These are phyloP conservation scores for Phytopythium litorale DNA, from an alignment of 352 stramenopile genomes.

Conservation along the genomic window DNA sequence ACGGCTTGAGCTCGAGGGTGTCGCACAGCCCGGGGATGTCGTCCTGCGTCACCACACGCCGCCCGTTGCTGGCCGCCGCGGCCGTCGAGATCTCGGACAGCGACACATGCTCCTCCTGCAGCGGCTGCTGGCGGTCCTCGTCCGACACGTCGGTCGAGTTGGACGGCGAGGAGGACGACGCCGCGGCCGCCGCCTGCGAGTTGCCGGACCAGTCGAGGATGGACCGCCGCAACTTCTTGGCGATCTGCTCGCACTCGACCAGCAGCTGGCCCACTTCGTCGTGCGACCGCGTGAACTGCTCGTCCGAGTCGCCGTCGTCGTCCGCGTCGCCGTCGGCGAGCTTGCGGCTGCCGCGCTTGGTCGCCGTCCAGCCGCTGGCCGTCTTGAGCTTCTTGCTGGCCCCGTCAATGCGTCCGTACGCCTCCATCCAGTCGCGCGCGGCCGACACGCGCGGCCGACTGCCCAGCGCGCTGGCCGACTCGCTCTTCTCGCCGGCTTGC, in stretches of 20 bases:
- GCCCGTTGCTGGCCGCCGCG: constrained; percentile 13
- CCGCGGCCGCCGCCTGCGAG: constrained; percentile 19
- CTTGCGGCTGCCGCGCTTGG: constrained; percentile 7
- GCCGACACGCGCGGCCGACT: constrained; percentile 14
- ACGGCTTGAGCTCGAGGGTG: constrained; percentile 73
- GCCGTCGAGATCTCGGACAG: constrained; percentile 38
- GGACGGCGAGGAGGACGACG: constrained; percentile 9
- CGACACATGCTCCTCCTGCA: constrained; percentile 49
- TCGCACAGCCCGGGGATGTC: constrained; percentile 74
- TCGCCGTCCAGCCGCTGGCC: constrained; percentile 12
- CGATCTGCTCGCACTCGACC: constrained; percentile 59
- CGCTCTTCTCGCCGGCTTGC: background rate
- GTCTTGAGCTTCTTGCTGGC: constrained; percentile 23
- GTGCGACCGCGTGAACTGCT: constrained; percentile 51
- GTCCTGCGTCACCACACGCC: constrained; percentile 53
- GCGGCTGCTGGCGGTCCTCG: constrained; percentile 23
- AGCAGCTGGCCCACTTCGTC: constrained; percentile 70
- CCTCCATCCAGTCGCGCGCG: constrained; percentile 56
- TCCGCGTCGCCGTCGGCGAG: constrained; percentile 11
- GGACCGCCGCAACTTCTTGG: constrained; percentile 50
- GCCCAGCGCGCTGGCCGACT: background rate
- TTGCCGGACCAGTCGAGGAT: constrained; percentile 59
- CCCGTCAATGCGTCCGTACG: constrained; percentile 27
- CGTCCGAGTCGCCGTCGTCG: constrained; percentile 34
- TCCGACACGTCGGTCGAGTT: constrained; percentile 27